Evolutionary conservation across 179 eudicot species (phyloP), one percentile per base, ranked within the genome.

Genomic region (Camellia oleifera): DNA sequence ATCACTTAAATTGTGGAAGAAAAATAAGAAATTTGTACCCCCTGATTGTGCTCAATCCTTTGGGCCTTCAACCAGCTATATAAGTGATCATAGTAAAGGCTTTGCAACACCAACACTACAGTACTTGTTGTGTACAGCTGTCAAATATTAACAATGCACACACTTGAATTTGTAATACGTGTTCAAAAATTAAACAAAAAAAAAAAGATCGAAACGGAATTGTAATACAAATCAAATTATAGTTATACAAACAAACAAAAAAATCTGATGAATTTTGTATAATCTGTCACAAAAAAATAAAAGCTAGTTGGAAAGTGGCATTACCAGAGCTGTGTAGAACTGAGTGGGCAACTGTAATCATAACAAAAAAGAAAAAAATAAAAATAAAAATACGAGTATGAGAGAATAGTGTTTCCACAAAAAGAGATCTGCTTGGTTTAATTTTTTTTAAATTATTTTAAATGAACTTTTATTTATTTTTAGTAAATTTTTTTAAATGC

Each of bases 91-190:
- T 96, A 96, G 87, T 96, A 96, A 79, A 94, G 4, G 80, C 92
- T 88, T 83, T 96, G 98, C 80, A 94, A 57, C 68, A 96, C 94
- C 80, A 96, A 82, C 57, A 94, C 85, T 66, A 96, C 81, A 4
- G 99, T 96, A 75, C 93, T 94, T 67, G 72, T 26, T n/a, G 98
- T 92, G 88, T 96, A 94, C 40, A 96, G 91, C 98, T 94, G 86
- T 10, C 18, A 52, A 74, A 79, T 44, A 61, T 13, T 52, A 42
- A 8, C 8, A 61, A 20, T 15, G 18, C 14, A 18, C 2, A 20
- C 32, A 72, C 10, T 40, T 42, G 7, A 18, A 17, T 9, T 69
- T 78, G 7, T 17, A 32, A 32, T 32, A 32, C 40, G 40, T 32
- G 40, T 32, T 32, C 40, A 32, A 32, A 61, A 61, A 15, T 14